Conservation (phyloP, 805 yeast species). For the Lipomyces starkeyi region DNA sequence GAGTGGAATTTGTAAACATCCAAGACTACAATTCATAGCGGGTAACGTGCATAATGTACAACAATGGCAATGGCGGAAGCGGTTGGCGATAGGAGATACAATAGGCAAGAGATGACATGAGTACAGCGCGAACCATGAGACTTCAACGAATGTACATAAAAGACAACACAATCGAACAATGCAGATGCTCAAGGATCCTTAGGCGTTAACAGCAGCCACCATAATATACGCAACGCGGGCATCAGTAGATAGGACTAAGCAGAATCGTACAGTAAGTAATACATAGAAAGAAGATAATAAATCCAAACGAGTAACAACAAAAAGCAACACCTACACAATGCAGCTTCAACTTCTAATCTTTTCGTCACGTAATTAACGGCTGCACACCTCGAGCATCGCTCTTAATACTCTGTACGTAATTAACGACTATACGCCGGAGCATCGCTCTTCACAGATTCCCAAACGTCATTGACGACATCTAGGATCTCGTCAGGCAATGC, state of each 20-base stretch:
- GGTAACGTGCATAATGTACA: background rate
- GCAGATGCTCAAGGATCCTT: background rate
- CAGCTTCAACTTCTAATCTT: background rate
- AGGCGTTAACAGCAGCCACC: background rate
- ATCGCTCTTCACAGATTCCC: constrained; percentile 40
- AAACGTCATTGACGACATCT: constrained; percentile 39
- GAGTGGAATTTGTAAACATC: background rate
- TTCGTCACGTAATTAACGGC: background rate
- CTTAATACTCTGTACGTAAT: constrained; percentile 13
- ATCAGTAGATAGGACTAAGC: background rate
- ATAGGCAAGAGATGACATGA: background rate
- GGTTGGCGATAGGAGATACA: background rate
- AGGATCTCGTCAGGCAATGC: constrained; percentile 39
- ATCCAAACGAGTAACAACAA: background rate
- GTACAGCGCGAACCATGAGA: background rate
- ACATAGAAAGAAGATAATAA: background rate
- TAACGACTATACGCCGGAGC: constrained; percentile 34
- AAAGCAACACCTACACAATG: background rate
- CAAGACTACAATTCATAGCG: background rate
- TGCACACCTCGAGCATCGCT: constrained; percentile 37
- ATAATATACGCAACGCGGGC: background rate
- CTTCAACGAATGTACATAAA: background rate
- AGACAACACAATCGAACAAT: background rate
- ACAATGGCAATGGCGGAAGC: background rate
- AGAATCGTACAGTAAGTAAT: background rate